phyloP scores from a whole-genome alignment of 73 alveolate genomes.

The Paraurostyla sp. region DNA sequence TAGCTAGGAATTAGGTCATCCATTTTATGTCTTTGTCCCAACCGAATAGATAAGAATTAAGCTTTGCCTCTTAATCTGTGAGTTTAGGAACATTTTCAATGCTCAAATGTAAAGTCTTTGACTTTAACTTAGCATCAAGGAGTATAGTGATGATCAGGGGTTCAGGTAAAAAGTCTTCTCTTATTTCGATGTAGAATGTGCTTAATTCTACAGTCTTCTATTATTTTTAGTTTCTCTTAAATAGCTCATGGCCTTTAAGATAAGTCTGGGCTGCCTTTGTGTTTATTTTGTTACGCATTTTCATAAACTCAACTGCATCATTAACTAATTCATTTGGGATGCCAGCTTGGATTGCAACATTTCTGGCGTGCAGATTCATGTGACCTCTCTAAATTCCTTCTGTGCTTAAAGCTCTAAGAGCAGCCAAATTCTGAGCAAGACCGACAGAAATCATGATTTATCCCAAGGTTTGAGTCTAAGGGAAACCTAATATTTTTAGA shows the following conservation, averaged over 20 bases:
- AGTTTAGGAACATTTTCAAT: constrained; percentile 58
- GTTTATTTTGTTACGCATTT: constrained; percentile 84
- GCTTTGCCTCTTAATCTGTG: constrained; percentile 42
- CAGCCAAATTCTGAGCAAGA: constrained; percentile 97
- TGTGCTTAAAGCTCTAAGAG: constrained; percentile 93
- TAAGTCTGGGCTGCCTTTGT: constrained; percentile 90
- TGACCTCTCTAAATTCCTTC: constrained; percentile 98
- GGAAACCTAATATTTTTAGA: constrained; percentile 84
- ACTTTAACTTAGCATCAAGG: constrained; percentile 56
- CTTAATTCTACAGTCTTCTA: constrained; percentile 72
- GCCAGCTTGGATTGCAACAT: constrained; percentile 96
- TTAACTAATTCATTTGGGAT: constrained; percentile 90
- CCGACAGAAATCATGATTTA: constrained; percentile 95
- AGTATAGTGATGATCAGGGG: constrained; percentile 42
- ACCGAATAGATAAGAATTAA: constrained; percentile 42
- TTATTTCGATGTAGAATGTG: constrained; percentile 90
- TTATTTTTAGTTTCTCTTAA: constrained; percentile 65
- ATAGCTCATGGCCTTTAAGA: constrained; percentile 84
- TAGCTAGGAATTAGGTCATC: constrained; percentile 69
- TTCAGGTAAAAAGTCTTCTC: constrained; percentile 64
- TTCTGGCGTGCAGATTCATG: constrained; percentile 97
- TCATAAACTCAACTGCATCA: constrained; percentile 96
- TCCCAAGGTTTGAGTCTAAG: constrained; percentile 89
- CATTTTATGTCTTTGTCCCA: constrained; percentile 78
- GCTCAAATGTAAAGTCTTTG: constrained; percentile 68